Evolutionary conservation across 768 basidiomycete species (phyloP), one percentile per base, ranked within the genome.

Genomic region (Hericium coralloides): DNA sequence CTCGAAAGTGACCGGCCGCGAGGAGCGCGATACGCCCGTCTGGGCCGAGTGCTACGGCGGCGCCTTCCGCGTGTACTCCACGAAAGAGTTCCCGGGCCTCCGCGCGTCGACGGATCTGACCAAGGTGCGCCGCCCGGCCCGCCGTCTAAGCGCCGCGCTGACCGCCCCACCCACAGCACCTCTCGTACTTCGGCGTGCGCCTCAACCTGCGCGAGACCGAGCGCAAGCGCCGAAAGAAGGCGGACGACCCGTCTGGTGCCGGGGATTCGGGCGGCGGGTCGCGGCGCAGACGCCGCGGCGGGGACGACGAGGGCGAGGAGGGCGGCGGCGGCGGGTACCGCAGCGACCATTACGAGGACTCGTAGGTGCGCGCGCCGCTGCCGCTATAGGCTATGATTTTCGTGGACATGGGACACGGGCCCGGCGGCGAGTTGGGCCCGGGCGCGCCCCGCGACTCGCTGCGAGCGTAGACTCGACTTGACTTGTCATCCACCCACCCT

Each of bases 81-180:
- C 85, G 0, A 87, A 87, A 63, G 80, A 84, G 56, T 87, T 87
- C 59, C 85, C 85, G 3, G 82, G 85, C 2, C 69, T 88, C 15
- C 77, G 77, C 47, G 78, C 83, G 4, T 85, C 84, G 2, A 87
- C 85, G 0, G 80, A 81, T 36, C 70, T 87, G 38, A 87, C 85
- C 8, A 86, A 83, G 76, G 85, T 83, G 22, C 22, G 70, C 15
- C 17, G 1, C 25, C 17, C 47, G 51, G 18, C 5, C 2, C n/a
- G 6, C 12, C 36, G 23, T 38, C 37, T 38, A 26, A 48, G 45
- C 51, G 25, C 38, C 39, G 15, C 41, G 38, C 31, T 53, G 56
- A 52, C 54, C 41, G 1, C 4, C 18, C 15, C n/a, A 12, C 20
- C 23, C 50, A 38, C 51, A 79, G 77, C 79, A 79, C 60, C 70